A percentile compares a stretch with the other conserved stretches of the same genome.
Evolutionary conservation across 176 grass and related monocot genomes (phyloP).

Genomic region (Eragrostis nindensis): DNA sequence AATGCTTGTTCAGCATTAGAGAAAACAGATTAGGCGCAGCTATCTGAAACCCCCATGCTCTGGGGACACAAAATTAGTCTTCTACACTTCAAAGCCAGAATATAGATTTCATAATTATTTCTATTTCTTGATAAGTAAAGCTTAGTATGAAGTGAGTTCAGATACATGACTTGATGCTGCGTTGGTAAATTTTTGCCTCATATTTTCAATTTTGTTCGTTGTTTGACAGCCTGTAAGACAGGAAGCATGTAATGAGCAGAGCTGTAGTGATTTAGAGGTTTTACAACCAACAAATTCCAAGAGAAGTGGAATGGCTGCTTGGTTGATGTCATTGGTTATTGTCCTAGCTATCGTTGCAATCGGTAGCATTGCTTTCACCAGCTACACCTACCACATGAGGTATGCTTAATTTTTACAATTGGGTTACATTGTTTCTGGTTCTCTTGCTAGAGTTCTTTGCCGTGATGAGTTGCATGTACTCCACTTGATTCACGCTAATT

Average conservation of each 20-base stretch:
- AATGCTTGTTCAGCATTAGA: not conserved
- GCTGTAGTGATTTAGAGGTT: constrained; percentile 48
- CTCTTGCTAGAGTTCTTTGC: not conserved
- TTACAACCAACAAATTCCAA: constrained; percentile 44
- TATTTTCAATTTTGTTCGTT: constrained; percentile 21
- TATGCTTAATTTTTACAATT: constrained; percentile 33
- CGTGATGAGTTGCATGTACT: constrained; percentile 19
- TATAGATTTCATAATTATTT: not conserved
- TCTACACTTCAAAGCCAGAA: not conserved
- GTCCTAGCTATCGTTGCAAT: constrained; percentile 52
- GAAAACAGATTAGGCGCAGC: not conserved
- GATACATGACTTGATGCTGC: not conserved
- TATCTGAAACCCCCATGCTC: not conserved
- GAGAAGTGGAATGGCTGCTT: constrained; percentile 59
- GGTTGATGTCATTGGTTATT: constrained; percentile 70
- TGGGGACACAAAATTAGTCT: not conserved
- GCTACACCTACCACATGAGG: constrained; percentile 68
- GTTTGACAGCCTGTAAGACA: constrained; percentile 62
- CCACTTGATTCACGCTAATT: not conserved
- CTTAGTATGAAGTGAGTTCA: not conserved
- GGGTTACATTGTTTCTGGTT: constrained; percentile 8
- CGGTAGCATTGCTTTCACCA: constrained; percentile 58
- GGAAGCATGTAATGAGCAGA: constrained; percentile 69
- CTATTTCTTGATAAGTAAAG: not conserved
- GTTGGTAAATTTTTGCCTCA: constrained; percentile 1